Base-by-base conservation (phyloP, 352 stramenopile species). In the Plasmopara halstedii region DNA sequence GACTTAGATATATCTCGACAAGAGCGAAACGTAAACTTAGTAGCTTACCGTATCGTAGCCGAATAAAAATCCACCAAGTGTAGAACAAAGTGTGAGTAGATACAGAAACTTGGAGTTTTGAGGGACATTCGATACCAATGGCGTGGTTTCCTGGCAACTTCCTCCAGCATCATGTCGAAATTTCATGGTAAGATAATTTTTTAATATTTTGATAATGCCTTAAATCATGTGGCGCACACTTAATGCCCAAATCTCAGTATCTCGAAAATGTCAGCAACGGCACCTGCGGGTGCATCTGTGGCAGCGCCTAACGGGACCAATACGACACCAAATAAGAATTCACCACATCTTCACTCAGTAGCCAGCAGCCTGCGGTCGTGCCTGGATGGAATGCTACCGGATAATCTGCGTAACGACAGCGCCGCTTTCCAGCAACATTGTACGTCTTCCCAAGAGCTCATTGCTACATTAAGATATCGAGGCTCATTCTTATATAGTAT, bases 371-470 rank as follows among this genome's bases (percentile, higher is more conserved):
- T 93, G 53, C 78, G 80, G 44, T 86, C 79, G 26, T 89, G 78
- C 42, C 60, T 93, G 26, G 82, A 93, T 41, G 79, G 80, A 17
- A 93, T 93, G 82, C 58, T 93, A 22, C 82, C 82, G 1, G 82
- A 93, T 58, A 73, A 75, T 23, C 58, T 93, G 41, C 82, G 82
- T 53, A 93, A 93, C 62, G 79, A 90, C 53, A 60, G 76, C 27
- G 44, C 42, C 2, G 73, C 64, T 9, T 93, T 93, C 64, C 66
- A 85, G 49, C 66, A 78, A 38, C 82, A 93, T 47, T 44, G 81
- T 92, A 34, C 8, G 39, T 53, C 9, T 10, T 17, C 2, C 3
- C n/a, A n/a, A n/a, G n/a, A n/a, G n/a, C n/a, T n/a, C n/a, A n/a
- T n/a, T n/a, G n/a, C n/a, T n/a, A n/a, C n/a, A n/a, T n/a, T n/a